phyloP scores from a whole-genome alignment of 192 early-diverging fungal species.

The Chytriomyces hyalinus region DNA sequence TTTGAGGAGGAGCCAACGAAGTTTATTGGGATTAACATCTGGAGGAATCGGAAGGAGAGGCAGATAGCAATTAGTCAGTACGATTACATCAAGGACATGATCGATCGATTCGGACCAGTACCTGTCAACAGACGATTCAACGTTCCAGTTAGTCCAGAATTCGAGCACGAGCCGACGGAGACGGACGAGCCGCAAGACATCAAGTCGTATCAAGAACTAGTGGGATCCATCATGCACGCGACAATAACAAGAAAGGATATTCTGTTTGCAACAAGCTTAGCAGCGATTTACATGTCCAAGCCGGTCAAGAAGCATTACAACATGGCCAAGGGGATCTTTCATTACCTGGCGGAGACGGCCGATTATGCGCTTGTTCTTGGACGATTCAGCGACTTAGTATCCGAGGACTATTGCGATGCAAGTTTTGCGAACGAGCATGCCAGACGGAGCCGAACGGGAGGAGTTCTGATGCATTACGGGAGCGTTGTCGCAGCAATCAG shows the following conservation, averaged over 20 bases:
- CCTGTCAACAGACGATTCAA: neutral
- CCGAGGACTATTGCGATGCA: neutral
- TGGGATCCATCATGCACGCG: neutral
- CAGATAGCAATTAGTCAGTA: neutral
- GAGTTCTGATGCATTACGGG: neutral
- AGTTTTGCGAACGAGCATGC: neutral
- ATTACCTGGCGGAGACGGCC: neutral
- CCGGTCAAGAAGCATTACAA: neutral
- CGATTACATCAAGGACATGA: neutral
- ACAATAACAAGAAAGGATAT: neutral
- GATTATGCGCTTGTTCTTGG: neutral
- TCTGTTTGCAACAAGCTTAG: neutral
- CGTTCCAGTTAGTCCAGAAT: neutral
- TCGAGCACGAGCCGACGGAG: neutral
- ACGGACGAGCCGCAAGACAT: neutral
- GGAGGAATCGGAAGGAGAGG: neutral
- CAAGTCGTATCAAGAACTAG: neutral
- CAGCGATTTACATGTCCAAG: neutral
- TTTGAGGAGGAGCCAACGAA: conserved; percentile 1
- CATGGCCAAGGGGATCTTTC: neutral
- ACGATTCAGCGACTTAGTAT: neutral
- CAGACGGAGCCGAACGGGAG: neutral
- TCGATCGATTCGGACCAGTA: neutral
- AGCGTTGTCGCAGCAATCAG: neutral
- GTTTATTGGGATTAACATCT: neutral